Base-by-base conservation (phyloP, 2,329 filamentous ascomycete species). In the Colletotrichum australisinense region DNA sequence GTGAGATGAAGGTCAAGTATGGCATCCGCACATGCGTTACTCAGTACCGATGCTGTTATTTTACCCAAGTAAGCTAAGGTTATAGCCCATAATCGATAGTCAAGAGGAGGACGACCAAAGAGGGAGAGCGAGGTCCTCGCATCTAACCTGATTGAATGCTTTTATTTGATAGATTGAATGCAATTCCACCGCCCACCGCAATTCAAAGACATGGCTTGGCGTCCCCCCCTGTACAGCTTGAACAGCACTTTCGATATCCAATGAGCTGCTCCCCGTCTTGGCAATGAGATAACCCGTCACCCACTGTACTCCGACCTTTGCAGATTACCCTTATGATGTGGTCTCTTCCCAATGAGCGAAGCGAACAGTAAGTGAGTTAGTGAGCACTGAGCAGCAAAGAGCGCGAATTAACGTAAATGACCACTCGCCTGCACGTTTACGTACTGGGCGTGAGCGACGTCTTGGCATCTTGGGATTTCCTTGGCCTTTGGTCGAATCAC, bases 161-260 rank as follows among this genome's bases (percentile, higher is more conserved):
- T 24, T 63, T 58, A 24, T 63, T 56, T 38, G 42, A 32, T 46
- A n/a, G 19, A 53, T 53, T 30, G 26, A 16, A 52, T 30, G 22
- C 19, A 35, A 46, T 35, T 55, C 46, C 65, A 59, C 32, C 24
- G 19, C 46, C 46, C 65, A 59, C 32, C 24, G 24, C 32, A 63
- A 55, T 63, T 63, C 58, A 55, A 71, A 67, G 57, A 57, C 57
- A 67, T 62, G 57, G 58, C 65, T 72, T 72, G 69, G 69, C 69
- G 57, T 32, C 56, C 38, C 42, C 65, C 60, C 52, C 11, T 53
- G 52, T 56, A 42, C 24, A 24, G 49, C 35, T 42, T 32, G 49
- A n/a, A 67, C 35, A 30, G 28, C 52, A 68, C 53, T 58, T n/a
- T n/a, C 19, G 38, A 35, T 53, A 28, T 42, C 46, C 35, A 53